phyloP scores from a whole-genome alignment of 495 filamentous ascomycete genomes.

The Echria macrotheca region DNA sequence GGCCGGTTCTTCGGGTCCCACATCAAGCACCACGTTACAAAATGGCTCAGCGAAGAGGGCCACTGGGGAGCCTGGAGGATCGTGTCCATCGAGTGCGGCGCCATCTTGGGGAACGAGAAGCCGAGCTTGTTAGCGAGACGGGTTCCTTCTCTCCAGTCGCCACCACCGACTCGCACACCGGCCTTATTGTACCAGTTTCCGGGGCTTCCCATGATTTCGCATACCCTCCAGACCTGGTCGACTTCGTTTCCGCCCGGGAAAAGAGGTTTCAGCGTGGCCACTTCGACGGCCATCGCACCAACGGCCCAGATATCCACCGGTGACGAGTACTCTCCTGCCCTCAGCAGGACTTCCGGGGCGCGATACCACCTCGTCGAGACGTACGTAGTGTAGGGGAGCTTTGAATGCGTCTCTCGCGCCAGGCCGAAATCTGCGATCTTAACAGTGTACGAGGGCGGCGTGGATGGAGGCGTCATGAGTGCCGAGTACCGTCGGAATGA shows the following conservation, averaged over 20 bases:
- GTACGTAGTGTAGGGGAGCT: constrained; percentile 94
- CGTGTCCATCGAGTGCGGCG: constrained; percentile 92
- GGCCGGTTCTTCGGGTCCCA: constrained; percentile 95
- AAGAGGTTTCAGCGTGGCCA: constrained; percentile 92
- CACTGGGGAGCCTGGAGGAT: constrained; percentile 87
- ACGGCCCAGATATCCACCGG: constrained; percentile 99
- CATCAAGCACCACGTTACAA: constrained; percentile 99
- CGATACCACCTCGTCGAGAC: constrained; percentile 99
- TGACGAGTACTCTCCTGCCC: constrained; percentile 94
- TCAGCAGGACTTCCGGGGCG: constrained; percentile 88
- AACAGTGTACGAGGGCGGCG: constrained; percentile 87
- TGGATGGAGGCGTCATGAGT: constrained; percentile 89
- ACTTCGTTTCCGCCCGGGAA: constrained; percentile 99
- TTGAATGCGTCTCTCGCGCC: constrained; percentile 95
- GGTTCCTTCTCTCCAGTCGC: constrained; percentile 96
- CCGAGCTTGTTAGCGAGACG: constrained; percentile 90
- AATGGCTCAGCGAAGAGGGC: constrained; percentile 79
- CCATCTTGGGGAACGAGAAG: constrained; percentile 99
- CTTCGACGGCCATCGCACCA: constrained; percentile 99
- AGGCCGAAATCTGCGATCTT: constrained; percentile 99
- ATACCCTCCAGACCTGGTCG: constrained; percentile 98
- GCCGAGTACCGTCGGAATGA: constrained; percentile 89
- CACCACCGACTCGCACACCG: constrained; percentile 81
- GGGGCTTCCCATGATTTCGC: constrained; percentile 99
- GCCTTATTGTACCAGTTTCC: constrained; percentile 96